Conservation (phyloP, 805 yeast genomes). For the Sugiyamaella qingdaonensis region DNA sequence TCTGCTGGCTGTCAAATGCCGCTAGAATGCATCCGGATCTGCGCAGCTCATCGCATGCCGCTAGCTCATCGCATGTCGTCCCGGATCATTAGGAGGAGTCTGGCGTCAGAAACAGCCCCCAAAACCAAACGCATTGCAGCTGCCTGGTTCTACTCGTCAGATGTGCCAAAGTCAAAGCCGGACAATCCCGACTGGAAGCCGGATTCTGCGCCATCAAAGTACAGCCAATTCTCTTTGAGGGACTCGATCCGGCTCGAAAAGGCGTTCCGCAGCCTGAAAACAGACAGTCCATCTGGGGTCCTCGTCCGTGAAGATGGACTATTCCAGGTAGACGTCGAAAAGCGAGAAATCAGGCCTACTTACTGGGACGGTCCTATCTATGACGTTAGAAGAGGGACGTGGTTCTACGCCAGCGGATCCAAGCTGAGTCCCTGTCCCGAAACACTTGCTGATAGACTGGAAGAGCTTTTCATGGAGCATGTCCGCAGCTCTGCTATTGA, state of each 20-base stretch:
- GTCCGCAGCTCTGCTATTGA: not conserved
- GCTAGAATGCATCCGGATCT: too few relatives aligned
- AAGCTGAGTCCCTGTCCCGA: conserved; percentile 46
- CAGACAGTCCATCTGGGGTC: conserved; percentile 28
- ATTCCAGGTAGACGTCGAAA: conserved; percentile 61
- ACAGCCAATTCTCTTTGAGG: conserved; percentile 57
- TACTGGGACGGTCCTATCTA: conserved; percentile 89
- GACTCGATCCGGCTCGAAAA: conserved; percentile 64
- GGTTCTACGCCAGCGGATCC: conserved; percentile 61
- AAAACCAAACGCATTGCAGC: not conserved
- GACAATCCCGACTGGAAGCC: conserved; percentile 51
- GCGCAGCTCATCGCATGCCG: too few relatives aligned
- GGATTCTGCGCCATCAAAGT: conserved; percentile 47
- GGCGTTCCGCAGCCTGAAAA: conserved; percentile 34
- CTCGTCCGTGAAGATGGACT: conserved; percentile 79
- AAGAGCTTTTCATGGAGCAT: conserved; percentile 41
- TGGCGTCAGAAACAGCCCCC: too few relatives aligned
- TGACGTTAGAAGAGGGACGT: conserved; percentile 77
- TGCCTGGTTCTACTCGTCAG: conserved; percentile 81
- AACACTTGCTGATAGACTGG: conserved; percentile 53
- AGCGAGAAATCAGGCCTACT: conserved; percentile 56
- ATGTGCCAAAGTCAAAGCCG: conserved; percentile 68
- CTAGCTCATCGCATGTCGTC: too few relatives aligned
- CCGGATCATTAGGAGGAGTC: too few relatives aligned
- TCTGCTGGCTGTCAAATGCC: too few relatives aligned